Base-by-base conservation (phyloP, 1,284 basidiomycete genomes). In the Microbotryum lychnidis-dioicae region DNA sequence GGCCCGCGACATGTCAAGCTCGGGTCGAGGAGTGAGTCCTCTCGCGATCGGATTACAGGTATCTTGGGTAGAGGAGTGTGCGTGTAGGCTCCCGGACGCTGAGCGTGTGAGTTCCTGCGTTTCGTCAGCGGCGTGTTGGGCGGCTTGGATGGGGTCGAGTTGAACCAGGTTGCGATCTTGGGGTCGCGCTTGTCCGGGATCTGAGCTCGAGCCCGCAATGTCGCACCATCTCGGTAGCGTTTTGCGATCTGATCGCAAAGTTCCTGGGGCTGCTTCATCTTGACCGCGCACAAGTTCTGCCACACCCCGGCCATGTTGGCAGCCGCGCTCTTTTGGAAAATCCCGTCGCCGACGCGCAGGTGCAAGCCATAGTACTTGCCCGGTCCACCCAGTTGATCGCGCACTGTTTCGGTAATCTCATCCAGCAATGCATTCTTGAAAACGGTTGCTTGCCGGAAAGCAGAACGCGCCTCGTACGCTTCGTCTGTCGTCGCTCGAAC, bases 311-410 rank as follows among this genome's bases (percentile, higher is more conserved):
- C 46, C 57, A 66, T 65, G 57, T 72, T 69, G 25, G 62, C 68
- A 25, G 70, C 67, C 14, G 78, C 77, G 21, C 77, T 75, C 25
- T 70, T 69, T 66, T 76, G 76, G 73, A 89, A 89, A 6, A 75
- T 69, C 1, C 85, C 84, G 66, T 88, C 85, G 7, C 82, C 82
- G 5, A 87, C 70, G 12, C 87, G 81, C 2, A 89, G 72, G 68
- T 89, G 87, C 6, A 80, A 80, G 2, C 81, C 84, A 27, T 86
- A 71, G 68, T 84, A 89, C 7, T 70, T 54, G 16, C 72, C 70
- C 25, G 53, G 64, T 0, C 78, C 77, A n/a, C 81, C 81, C 16
- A 88, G 76, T 31, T 58, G 58, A 31, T 72, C 66, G 18, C 66
- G 61, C 20, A 74, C 64, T n/a, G 52, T 56, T 25, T 68, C 59